Evolutionary conservation across 768 basidiomycete species (phyloP), one percentile per base, ranked within the genome.

Genomic region (Boletus speciosus): DNA sequence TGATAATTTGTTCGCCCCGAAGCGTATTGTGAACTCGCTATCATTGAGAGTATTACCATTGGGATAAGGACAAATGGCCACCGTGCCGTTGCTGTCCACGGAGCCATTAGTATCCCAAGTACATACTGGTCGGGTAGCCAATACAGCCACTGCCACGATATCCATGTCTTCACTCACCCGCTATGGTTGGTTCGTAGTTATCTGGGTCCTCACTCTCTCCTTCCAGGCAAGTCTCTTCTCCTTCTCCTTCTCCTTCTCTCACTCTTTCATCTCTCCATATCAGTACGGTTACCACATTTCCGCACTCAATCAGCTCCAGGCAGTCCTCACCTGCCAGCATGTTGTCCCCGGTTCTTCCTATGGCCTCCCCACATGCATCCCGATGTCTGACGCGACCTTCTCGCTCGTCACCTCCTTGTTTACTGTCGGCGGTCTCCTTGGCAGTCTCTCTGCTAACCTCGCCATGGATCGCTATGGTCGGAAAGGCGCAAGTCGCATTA

Each of bases 211-310:
- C 43, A 57, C 81, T 15, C 76, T 76, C 46, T 78, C 85, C 10
- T 89, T 90, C 64, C 73, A 75, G 73, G 78, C 71, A 60, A 54
- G 67, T 57, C 32, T 34, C 2, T 31, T 34, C n/a, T 25, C 34
- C 15, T 23, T 27, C 23, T 23, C 3, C 23, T 23, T 45, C 23
- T 34, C 3, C 12, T 16, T 5, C 4, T 14, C 1, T 11, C 9
- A 5, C n/a, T 42, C 29, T 8, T 32, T 50, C 15, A 56, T 35
- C 6, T 27, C 31, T 14, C 29, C 44, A 41, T 50, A 14, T 25
- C 50, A 90, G 81, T 92, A 91, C 73, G 94, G 93, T n/a, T 97
- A 89, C 70, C 92, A 96, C 69, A 90, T 93, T 39, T 90, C 93
- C 2, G 86, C 86, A 15, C 80, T 98, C 55, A 98, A 98, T 68